Evolutionary conservation across 2,329 filamentous ascomycete genomes (phyloP), one percentile per base, ranked within the genome.

Genomic region (Chlorencoelia australis): DNA sequence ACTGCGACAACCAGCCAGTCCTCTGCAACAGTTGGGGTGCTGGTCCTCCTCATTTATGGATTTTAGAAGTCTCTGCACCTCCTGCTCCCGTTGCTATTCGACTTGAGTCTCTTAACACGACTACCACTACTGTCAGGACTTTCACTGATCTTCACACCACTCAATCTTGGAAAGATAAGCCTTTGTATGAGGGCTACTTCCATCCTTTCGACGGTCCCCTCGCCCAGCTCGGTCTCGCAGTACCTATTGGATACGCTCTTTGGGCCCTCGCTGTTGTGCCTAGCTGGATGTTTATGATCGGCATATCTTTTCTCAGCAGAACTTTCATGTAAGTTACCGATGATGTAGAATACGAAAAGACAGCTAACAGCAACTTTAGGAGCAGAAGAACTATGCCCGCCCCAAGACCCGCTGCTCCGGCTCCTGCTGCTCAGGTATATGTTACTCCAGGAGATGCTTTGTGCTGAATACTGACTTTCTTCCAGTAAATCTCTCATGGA

Each of bases 211-310:
- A 84, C 52, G 81, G 83, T 44, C 61, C 64, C 43, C 62, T 82
- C 27, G 75, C 74, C 41, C 61, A 82, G 64, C 68, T 73, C 45
- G 69, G 71, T 45, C 51, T 85, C 19, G 65, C 71, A 20, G 60
- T 81, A 35, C 79, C 80, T 25, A 60, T 80, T 28, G 83, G 70
- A 39, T 87, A 83, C 55, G 48, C 71, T 34, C 66, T 85, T 49
- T 86, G 75, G 73, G 67, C 66, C 46, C 75, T 82, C 52, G 68
- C 70, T 50, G 61, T 80, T 32, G 61, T 85, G 40, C 73, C 82
- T 40, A 76, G 79, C 65, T 89, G 83, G 83, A 61, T 75, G 37
- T 77, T 86, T 54, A 88, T 89, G 83, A 68, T 89, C 48, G 56
- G 73, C 32, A 68, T 89, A 49, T 83, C 79, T 35, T 76, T 88